phyloP scores from a whole-genome alignment of 2,329 filamentous ascomycete genomes.

The Davidsoniella neocaledoniae region DNA sequence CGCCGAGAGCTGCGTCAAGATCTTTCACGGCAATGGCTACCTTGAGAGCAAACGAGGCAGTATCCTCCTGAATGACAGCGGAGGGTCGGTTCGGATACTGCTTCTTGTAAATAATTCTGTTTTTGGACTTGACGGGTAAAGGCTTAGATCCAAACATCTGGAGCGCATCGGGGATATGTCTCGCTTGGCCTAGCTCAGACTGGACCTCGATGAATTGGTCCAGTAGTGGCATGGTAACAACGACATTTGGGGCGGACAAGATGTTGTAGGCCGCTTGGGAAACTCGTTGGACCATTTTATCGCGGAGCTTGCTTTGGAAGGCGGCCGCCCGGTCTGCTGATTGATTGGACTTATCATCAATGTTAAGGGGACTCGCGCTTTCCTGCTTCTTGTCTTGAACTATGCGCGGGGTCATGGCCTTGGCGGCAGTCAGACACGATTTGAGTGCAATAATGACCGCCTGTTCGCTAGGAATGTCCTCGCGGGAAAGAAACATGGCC shows the following conservation, averaged over 20 bases:
- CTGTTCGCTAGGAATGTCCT: slow-evolving; percentile 28
- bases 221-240: slow-evolving; percentile 60
- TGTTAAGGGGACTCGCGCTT: slow-evolving; percentile 17
- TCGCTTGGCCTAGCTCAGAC: slow-evolving; percentile 51
- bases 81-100: slow-evolving; percentile 52
- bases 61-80: slow-evolving; percentile 52
- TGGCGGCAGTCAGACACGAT: slow-evolving; percentile 28
- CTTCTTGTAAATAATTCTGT: slow-evolving; percentile 10
- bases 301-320: slow-evolving; percentile 18
- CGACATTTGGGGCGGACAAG: slow-evolving; percentile 56
- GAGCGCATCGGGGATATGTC: slow-evolving; percentile 65
- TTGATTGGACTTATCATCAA: slow-evolving; percentile 16
- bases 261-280: slow-evolving; percentile 51
- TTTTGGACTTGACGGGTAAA: slow-evolving; percentile 30
- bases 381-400: slow-evolving; percentile 3
- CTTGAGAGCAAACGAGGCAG: slow-evolving; percentile 59
- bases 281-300: slow-evolving; percentile 32
- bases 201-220: slow-evolving; percentile 62
- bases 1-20: slow-evolving; percentile 58
- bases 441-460: slow-evolving; percentile 28
- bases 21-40: slow-evolving; percentile 66
- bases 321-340: not conserved
- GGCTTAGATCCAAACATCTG: slow-evolving; percentile 73
- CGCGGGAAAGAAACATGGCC: slow-evolving; percentile 27
- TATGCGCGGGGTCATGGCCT: slow-evolving; percentile 23